These are phyloP conservation scores for Claviceps quebecensis DNA, from an alignment of 2,329 filamentous ascomycete genomes.

Conservation along the genomic window DNA sequence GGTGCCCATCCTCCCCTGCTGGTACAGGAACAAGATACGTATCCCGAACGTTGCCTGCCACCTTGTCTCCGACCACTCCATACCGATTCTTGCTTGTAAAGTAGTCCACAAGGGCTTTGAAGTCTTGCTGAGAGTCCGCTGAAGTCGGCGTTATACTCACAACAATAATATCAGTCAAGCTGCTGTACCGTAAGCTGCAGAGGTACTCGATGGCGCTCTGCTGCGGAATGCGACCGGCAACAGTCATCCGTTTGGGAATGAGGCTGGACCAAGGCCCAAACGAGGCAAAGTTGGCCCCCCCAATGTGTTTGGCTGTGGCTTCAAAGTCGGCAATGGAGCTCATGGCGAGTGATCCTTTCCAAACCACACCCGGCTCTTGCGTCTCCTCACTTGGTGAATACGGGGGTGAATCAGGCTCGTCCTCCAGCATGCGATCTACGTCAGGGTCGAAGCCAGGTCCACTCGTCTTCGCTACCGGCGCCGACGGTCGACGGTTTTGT, in stretches of 20 bases:
- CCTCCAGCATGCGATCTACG: conserved; percentile 76
- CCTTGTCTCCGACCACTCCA: conserved; percentile 71
- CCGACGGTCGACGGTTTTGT: conserved; percentile 33
- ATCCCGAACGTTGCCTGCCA: conserved; percentile 64
- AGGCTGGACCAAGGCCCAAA: conserved; percentile 59
- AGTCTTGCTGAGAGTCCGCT: conserved; percentile 44
- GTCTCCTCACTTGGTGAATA: conserved; percentile 69
- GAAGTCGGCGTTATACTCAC: conserved; percentile 56
- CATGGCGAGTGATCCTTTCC: conserved; percentile 68
- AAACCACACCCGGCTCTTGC: conserved; percentile 55
- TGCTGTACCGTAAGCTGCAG: conserved; percentile 70
- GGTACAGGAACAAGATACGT: conserved; percentile 83
- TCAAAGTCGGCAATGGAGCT: conserved; percentile 60
- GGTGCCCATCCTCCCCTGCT: conserved; percentile 53
- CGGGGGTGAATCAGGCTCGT: conserved; percentile 64
- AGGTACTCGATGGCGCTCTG: conserved; percentile 82
- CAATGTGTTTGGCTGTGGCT: conserved; percentile 69
- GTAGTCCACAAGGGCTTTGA: conserved; percentile 72
- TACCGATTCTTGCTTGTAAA: conserved; percentile 73
- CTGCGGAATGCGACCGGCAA: conserved; percentile 69
- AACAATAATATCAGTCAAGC: conserved; percentile 71
- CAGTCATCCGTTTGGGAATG: conserved; percentile 53
- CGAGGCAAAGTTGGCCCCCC: conserved; percentile 60
- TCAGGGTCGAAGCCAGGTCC: conserved; percentile 68
- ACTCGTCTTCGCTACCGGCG: conserved; percentile 28